Evolutionary conservation across 1,284 basidiomycete species (phyloP).

Genomic region (Crocinoboletus sp.): DNA sequence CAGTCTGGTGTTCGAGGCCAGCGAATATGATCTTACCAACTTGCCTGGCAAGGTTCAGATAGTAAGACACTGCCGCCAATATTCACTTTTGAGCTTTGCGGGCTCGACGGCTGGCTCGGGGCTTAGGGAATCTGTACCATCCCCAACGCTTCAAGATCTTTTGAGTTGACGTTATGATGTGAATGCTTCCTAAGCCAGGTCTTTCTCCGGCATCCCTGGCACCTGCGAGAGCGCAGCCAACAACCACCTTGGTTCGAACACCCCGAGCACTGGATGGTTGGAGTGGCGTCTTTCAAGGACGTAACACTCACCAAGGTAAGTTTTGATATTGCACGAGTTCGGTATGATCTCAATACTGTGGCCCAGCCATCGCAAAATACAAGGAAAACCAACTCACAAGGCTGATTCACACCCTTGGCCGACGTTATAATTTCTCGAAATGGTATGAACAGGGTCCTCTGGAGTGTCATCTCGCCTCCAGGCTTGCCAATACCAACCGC

Average conservation of each 20-base stretch:
- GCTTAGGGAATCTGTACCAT: too few species aligned
- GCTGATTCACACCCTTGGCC: conserved; percentile 3
- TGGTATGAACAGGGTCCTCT: conserved; percentile 11
- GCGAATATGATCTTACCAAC: not conserved
- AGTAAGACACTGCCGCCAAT: not conserved
- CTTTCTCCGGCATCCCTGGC: not conserved
- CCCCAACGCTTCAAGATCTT: too few species aligned
- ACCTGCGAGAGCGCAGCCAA: not conserved
- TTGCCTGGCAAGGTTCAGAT: not conserved
- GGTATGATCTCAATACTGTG: conserved; percentile 2
- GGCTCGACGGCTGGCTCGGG: too few species aligned
- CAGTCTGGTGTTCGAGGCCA: not conserved
- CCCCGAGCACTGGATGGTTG: conserved; percentile 28
- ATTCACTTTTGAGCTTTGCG: too few species aligned
- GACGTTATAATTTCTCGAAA: conserved; percentile 3
- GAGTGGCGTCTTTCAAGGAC: conserved; percentile 8
- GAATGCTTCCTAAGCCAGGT: not conserved
- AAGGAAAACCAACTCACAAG: conserved; percentile 4
- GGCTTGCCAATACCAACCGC: conserved; percentile 13
- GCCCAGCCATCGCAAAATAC: conserved; percentile 6
- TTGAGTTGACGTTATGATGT: conserved; percentile 1
- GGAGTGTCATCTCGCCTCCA: conserved; percentile 3
- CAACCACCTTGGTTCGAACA: conserved; percentile 3
- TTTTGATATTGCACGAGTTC: conserved; percentile 2
- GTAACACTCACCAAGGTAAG: conserved; percentile 8